phyloP scores from a whole-genome alignment of 139 green algal species.

The Chlamydomonas eustigma region DNA sequence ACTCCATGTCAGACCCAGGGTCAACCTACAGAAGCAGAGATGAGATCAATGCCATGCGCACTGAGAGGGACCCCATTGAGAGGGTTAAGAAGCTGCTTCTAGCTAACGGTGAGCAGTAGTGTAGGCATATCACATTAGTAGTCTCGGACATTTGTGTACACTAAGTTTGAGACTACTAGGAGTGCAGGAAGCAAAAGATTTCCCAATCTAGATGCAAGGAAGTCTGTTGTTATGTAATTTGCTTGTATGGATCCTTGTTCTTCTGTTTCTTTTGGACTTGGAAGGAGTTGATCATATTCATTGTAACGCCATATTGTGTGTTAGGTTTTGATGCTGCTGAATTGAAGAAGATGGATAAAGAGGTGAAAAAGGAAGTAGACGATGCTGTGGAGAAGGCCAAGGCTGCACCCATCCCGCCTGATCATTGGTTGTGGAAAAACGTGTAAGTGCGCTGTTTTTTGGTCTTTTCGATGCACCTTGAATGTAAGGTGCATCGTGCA shows the following conservation, averaged over 20 bases:
- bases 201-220: too few relatives aligned
- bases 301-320: too few relatives aligned
- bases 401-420: conserved; percentile 35
- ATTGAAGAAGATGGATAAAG: conserved; percentile 44
- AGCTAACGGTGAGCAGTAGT: conserved; percentile 46
- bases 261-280: too few relatives aligned
- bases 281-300: too few relatives aligned
- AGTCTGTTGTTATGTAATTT: too few relatives aligned
- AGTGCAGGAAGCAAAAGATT: too few relatives aligned
- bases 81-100: conserved; percentile 81
- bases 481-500: too few relatives aligned
- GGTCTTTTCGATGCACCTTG: too few relatives aligned
- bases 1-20: conserved; percentile 98
- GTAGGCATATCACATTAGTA: too few relatives aligned
- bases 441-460: conserved; percentile 53
- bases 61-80: conserved; percentile 90
- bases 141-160: too few relatives aligned
- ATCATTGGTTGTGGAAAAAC: conserved; percentile 50
- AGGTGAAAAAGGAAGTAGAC: conserved; percentile 87
- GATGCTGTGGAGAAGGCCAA: conserved; percentile 79
- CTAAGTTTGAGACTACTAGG: too few relatives aligned
- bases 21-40: conserved; percentile 96
- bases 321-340: conserved; percentile 38
- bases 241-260: too few relatives aligned
- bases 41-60: conserved; percentile 85